phyloP scores from a whole-genome alignment of 495 filamentous ascomycete species.

The Pyrenula aspistea region DNA sequence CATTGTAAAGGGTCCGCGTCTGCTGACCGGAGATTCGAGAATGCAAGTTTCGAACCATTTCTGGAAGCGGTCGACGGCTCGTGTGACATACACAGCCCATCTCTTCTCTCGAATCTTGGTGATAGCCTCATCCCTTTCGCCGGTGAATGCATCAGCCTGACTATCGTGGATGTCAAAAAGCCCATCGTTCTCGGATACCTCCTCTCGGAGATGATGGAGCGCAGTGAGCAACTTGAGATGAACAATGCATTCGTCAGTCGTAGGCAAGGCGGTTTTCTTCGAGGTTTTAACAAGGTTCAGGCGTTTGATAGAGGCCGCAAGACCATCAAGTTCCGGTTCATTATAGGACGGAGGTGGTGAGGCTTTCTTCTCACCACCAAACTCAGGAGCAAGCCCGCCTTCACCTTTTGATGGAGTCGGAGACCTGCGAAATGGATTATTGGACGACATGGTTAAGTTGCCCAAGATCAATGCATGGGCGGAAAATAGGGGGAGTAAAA shows the following conservation, averaged over 20 bases:
- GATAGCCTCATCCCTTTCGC: slow-evolving; percentile 9
- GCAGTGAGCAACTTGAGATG: slow-evolving; percentile 69
- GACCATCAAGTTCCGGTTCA: not conserved
- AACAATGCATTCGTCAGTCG: slow-evolving; percentile 42
- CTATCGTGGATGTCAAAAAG: slow-evolving; percentile 52
- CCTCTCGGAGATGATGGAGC: slow-evolving; percentile 55
- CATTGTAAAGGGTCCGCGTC: not conserved
- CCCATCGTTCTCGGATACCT: slow-evolving; percentile 48
- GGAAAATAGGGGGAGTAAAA: no score
- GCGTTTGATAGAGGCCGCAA: not conserved
- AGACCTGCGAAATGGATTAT: not conserved
- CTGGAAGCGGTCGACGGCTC: slow-evolving; percentile 63
- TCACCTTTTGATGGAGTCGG: not conserved
- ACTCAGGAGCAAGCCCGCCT: not conserved
- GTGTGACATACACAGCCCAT: slow-evolving; percentile 65
- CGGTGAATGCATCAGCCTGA: slow-evolving; percentile 17
- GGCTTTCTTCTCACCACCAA: not conserved
- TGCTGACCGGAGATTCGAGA: slow-evolving; percentile 4
- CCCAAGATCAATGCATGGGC: no score
- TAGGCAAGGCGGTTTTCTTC: not conserved
- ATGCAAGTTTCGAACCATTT: slow-evolving; percentile 48
- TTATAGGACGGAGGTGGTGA: not conserved
- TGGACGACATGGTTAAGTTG: not conserved
- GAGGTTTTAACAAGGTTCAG: not conserved
- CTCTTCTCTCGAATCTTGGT: slow-evolving; percentile 55